phyloP scores from a whole-genome alignment of 768 basidiomycete species.

The Auriscalpium orientale region DNA sequence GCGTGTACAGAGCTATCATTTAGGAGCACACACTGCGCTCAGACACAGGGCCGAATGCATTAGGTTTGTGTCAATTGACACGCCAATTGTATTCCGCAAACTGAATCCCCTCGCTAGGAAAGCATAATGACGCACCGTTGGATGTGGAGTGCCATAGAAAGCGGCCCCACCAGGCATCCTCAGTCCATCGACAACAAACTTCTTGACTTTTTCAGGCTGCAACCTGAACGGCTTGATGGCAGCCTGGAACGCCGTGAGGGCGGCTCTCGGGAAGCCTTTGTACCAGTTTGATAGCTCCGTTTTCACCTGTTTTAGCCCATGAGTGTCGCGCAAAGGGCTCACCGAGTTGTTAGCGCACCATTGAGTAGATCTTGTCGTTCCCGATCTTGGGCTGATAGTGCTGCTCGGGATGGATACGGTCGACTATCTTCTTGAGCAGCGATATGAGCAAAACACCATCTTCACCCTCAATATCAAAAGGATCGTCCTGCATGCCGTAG shows the following conservation, averaged over 20 bases:
- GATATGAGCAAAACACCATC: background rate
- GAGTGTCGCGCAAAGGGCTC: background rate
- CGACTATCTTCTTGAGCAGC: background rate
- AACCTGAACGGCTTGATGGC: background rate
- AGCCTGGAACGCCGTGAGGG: background rate
- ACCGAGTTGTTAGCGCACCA: background rate
- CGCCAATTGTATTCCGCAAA: too few species aligned
- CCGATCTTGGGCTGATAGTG: background rate
- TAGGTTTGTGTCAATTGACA: too few species aligned
- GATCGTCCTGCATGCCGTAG: background rate
- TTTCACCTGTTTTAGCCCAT: background rate
- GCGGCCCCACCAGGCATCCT: background rate
- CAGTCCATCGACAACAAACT: background rate
- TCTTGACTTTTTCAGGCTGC: background rate
- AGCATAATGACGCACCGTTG: background rate
- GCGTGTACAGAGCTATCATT: too few species aligned
- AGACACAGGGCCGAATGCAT: too few species aligned
- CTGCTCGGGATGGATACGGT: background rate
- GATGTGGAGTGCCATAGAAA: background rate
- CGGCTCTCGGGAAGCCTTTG: background rate
- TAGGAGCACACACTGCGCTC: too few species aligned
- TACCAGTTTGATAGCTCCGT: background rate
- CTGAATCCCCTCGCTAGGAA: constrained; percentile 20
- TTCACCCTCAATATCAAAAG: background rate
- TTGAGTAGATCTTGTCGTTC: background rate